Evolutionary conservation across 225 moss, liverwort and hornwort species (phyloP), one percentile per base, ranked within the genome.

Genomic region (Asterella californica): DNA sequence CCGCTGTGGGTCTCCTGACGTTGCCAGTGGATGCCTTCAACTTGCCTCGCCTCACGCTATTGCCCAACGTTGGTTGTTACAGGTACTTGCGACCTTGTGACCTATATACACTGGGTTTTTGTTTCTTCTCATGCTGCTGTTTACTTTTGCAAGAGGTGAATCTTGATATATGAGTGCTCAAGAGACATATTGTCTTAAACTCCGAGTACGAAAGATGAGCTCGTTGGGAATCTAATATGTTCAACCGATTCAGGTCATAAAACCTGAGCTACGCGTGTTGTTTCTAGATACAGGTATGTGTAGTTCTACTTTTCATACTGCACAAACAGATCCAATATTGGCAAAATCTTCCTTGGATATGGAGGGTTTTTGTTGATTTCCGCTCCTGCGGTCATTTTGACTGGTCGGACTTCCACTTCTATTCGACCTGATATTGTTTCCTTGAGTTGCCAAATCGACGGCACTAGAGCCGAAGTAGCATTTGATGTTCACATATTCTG

Each of bases 211-310:
- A 38, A 69, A 37, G 38, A 6, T 38, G 37, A 69, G 37, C 68
- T 37, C 10, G 2, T 61, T 34, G 33, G 36, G 32, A 29, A 22
- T 27, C 65, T 47, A 70, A 68, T 49, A 27, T 9, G 29, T 60
- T 49, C 49, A 36, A 2, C 6, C 0, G 9, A 61, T 18, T 34
- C 89, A 90, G 89, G 89, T 87, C 25, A 33, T 84, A 55, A 38
- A 85, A 48, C 89, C 89, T 30, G 59, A 34, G 71, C 85, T 72
- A 42, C 81, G 83, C 61, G 82, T 87, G 63, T 59, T 87, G 42
- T 90, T 90, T 32, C 70, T 90, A 24, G 85, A 90, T 67, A 90
- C 89, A 57, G 89, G 89, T 89, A 85, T 55, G 75, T 55, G 18
- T 27, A 3, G 2, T 71, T 25, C n/a, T 47, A 0, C 42, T 17